Evolutionary conservation across 805 yeast genomes (phyloP), one percentile per base, ranked within the genome.

Genomic region (Starmerella vitae): DNA sequence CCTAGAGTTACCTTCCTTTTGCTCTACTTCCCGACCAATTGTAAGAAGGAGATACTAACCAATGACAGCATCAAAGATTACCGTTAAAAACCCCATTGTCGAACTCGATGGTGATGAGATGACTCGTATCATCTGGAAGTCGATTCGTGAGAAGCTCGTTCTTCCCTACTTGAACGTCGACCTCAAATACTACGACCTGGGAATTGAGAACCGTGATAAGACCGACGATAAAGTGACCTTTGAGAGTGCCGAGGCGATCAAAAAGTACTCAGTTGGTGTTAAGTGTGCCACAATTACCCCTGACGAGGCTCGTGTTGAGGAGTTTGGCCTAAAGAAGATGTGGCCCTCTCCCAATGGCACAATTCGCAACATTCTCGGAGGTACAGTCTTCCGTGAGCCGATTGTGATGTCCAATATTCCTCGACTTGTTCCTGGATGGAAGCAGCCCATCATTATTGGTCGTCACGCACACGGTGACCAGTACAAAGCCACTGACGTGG

Each of bases 211-310:
- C 65, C 74, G 97, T 58, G 96, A 88, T 62, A 60, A 72, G 52
- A 88, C 97, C 14, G 69, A 83, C 53, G 97, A 88, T 61, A 61
- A 81, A 63, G 88, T 88, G 50, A 88, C 97, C 15, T 58, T 70
- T 26, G 95, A 88, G 39, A 81, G 94, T 9, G 96, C 96, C 19
- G 65, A 77, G 36, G 97, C 97, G 38, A 86, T 84, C 51, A 65
- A 76, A 60, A 72, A 85, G 62, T 78, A 83, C 61, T 81, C 83
- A 39, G 97, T 88, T 42, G 97, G 94, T 22, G 83, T 88, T 52
- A 88, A 88, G 66, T 88, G 97, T 67, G 97, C 97, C 42, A 88
- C 97, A 37, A 88, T 88, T 60, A 88, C 97, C n/a, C 96, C 97
- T 6, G 64, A 60, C 42, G 97, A 88, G 66, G 91, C 83, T 34